These are phyloP conservation scores for Astrocystis sublimbata DNA, from an alignment of 495 filamentous ascomycete species.

Conservation along the genomic window DNA sequence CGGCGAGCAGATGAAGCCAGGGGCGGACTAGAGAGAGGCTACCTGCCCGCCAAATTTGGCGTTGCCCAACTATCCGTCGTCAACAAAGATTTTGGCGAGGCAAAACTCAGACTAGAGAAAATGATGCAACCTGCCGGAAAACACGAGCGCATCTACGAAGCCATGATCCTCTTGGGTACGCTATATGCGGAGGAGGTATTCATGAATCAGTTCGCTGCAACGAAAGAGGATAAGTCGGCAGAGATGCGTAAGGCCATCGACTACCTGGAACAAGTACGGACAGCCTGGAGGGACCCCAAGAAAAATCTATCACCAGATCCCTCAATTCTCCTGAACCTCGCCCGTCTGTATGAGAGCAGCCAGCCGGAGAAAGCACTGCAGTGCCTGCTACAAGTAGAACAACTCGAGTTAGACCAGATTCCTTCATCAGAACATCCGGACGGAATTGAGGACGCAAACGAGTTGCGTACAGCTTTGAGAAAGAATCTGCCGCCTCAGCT, in stretches of 20 bases:
- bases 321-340: slow-evolving; percentile 87
- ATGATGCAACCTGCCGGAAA: slow-evolving; percentile 70
- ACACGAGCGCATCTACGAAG: slow-evolving; percentile 73
- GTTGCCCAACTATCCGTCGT: slow-evolving; percentile 82
- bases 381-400: slow-evolving; percentile 85
- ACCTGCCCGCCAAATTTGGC: slow-evolving; percentile 89
- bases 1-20: slow-evolving; percentile 83
- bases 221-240: slow-evolving; percentile 81
- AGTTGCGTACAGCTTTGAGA: slow-evolving; percentile 60
- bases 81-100: slow-evolving; percentile 81
- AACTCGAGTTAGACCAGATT: slow-evolving; percentile 76
- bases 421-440: slow-evolving; percentile 66
- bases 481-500: slow-evolving; percentile 83
- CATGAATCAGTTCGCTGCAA: slow-evolving; percentile 64
- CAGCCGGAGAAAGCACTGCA: slow-evolving; percentile 87
- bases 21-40: slow-evolving; percentile 83
- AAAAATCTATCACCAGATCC: slow-evolving; percentile 77
- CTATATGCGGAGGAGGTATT: slow-evolving; percentile 95
- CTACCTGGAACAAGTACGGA: slow-evolving; percentile 79
- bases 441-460: slow-evolving; percentile 60
- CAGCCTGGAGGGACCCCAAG: slow-evolving; percentile 85
- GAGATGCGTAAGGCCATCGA: slow-evolving; percentile 81
- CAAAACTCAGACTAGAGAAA: slow-evolving; percentile 92
- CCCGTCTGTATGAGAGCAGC: slow-evolving; percentile 83
- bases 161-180: slow-evolving; percentile 84